phyloP scores from a whole-genome alignment of 192 early-diverging fungal species.

The Obelidium mucronatum region DNA sequence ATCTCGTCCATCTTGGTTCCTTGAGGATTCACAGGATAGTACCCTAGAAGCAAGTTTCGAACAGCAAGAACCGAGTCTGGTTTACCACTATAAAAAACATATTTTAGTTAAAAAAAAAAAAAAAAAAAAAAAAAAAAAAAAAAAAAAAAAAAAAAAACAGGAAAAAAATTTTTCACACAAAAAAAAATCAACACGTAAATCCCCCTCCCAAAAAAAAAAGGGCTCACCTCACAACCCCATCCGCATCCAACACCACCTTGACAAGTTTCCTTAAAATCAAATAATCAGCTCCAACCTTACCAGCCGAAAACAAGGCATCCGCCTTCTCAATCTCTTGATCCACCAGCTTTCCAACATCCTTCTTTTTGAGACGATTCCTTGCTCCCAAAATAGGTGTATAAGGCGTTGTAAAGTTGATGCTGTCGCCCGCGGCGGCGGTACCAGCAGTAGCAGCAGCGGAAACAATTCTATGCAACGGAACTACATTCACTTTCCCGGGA shows the following conservation, averaged over 20 bases:
- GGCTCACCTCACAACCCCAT: conserved; percentile 64
- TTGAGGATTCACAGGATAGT: not conserved
- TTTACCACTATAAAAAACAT: conserved; percentile 21
- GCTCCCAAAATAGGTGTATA: conserved; percentile 42
- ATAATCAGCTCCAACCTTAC: conserved; percentile 30
- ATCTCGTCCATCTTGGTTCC: conserved; percentile 51
- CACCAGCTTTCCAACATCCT: conserved; percentile 48
- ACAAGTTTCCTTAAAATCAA: conserved; percentile 70
- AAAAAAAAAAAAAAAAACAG: conserved; percentile 17
- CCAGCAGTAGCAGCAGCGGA: too few relatives aligned
- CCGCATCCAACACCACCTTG: conserved; percentile 65
- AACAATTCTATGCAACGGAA: conserved; percentile 1
- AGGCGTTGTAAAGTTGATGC: not conserved
- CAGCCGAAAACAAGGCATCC: conserved; percentile 11
- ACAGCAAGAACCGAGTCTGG: conserved; percentile 31
- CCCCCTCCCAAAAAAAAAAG: not conserved
- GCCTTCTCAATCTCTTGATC: conserved; percentile 33
- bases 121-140: conserved; percentile 18
- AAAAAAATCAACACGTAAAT: not conserved
- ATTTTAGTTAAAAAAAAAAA: not conserved
- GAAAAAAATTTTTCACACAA: too few relatives aligned
- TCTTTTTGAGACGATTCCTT: conserved; percentile 49
- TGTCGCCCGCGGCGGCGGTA: too few relatives aligned
- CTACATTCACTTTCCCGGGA: conserved; percentile 35
- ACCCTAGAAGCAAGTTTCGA: conserved; percentile 39